Base-by-base conservation (phyloP, 192 early-diverging fungal genomes). In the Chytriomyces sp. region DNA sequence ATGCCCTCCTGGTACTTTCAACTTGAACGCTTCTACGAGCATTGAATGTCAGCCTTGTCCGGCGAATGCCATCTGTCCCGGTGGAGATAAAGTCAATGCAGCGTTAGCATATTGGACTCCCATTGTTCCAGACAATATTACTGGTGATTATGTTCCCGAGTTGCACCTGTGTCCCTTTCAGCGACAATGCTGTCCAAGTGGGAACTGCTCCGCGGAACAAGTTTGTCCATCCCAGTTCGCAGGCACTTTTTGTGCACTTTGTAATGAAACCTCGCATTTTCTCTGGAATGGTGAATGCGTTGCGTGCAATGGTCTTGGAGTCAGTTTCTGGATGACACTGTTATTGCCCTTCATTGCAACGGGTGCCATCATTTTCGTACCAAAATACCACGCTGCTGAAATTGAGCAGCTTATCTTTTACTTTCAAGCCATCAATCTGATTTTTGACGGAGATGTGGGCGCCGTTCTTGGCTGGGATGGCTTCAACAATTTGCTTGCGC, bases 391-490 rank as follows among this genome's bases (percentile, higher is more conserved):
- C 19, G 39, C 64, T 1, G 52, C 73, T 30, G 55, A 49, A 19
- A 14, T 74, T 32, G 73, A 74, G 59, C 62, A 56, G 14, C 53
- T 74, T 26, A 56, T 67, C 30, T 74, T 74, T 39, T 74, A 62
- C 67, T 67, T 74, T 2, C 66, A 68, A 56, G 66, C 67, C 14
- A 67, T 56, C 34, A 65, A 74, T 52, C 56, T 66, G 26, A 74
- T 74, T 64, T 74, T 66, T 38, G 73, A 52, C 3, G 52, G 19
- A 6, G 26, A 65, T 26, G 14, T 74, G n/a, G 56, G 56, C 6
- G 32, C 12, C 5, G 38, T 59, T 31, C n/a, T 74, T 25, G 36
- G 41, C 1, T 59, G 25, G 26, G 28, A 28, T 12, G 57, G 41
- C 22, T 5, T 74, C 62, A 66, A 59, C 41, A 74, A 30, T 12